Evolutionary conservation across 2,329 filamentous ascomycete species (phyloP).

Genomic region (Microsporum canis): DNA sequence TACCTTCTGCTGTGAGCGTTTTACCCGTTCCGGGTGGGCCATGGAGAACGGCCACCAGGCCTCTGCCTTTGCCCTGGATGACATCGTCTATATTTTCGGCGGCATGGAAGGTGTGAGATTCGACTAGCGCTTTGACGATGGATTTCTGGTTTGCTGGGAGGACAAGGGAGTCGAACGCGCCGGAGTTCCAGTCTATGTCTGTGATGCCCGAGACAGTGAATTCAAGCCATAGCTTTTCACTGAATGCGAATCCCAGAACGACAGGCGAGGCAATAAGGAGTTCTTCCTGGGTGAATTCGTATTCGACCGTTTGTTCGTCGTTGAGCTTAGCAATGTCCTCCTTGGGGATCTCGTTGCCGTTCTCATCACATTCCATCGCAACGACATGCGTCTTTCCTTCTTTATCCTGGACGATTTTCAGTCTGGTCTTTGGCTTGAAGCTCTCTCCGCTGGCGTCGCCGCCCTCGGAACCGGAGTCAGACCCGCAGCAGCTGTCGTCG

Average conservation of each 20-base stretch:
- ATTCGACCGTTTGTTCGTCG: constrained; percentile 26
- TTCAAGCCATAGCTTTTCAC: constrained; percentile 82
- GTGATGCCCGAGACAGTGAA: constrained; percentile 68
- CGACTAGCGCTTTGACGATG: constrained; percentile 69
- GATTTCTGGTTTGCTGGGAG: constrained; percentile 52
- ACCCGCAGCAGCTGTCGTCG: constrained; percentile 30
- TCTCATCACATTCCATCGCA: constrained; percentile 45
- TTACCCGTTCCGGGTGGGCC: constrained; percentile 82
- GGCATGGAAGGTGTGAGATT: constrained; percentile 71
- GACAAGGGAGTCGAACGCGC: constrained; percentile 72
- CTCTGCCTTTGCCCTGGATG: constrained; percentile 74
- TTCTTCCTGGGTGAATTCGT: constrained; percentile 67
- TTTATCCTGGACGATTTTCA: constrained; percentile 45
- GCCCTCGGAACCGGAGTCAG: constrained; percentile 14
- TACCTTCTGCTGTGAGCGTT: constrained; percentile 76
- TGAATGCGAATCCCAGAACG: constrained; percentile 76
- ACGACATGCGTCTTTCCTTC: constrained; percentile 43
- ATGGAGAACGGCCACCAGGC: constrained; percentile 70
- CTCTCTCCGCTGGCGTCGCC: constrained; percentile 25
- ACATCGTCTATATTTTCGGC: constrained; percentile 74
- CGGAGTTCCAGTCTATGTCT: constrained; percentile 74
- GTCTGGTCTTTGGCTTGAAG: constrained; percentile 31
- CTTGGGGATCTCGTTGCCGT: constrained; percentile 43
- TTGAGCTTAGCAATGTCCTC: constrained; percentile 48
- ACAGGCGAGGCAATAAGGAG: constrained; percentile 73